Percentiles rank a stretch among this genome's conserved stretches.
phyloP scores from a whole-genome alignment of 2,329 filamentous ascomycete genomes.

The Immersiporthe knoxdaviesiana region DNA sequence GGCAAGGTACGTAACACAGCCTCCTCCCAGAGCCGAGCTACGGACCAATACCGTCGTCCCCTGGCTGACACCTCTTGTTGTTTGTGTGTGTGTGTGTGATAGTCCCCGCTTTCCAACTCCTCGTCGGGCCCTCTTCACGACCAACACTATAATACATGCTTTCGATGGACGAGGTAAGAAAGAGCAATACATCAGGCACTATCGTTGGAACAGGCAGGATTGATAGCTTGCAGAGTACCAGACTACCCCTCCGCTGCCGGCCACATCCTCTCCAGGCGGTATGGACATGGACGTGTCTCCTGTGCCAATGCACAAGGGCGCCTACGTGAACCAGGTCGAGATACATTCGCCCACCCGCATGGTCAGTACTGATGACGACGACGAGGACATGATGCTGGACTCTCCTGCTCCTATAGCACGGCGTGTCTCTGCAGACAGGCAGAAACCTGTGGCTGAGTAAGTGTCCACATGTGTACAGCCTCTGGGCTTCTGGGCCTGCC shows the following conservation, averaged over 20 bases:
- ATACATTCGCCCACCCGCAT: constrained; percentile 74
- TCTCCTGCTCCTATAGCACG: constrained; percentile 57
- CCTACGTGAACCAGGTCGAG: constrained; percentile 67
- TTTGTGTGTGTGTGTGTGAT: constrained; percentile 32
- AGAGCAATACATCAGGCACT: constrained; percentile 36
- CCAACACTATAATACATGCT: constrained; percentile 66
- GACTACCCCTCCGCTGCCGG: constrained; percentile 79
- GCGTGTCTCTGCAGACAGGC: constrained; percentile 51
- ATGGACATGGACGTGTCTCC: constrained; percentile 88
- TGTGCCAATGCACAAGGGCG: constrained; percentile 76
- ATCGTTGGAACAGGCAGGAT: constrained; percentile 19
- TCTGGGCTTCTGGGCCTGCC: constrained; percentile 29
- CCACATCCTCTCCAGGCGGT: constrained; percentile 82
- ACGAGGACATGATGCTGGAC: constrained; percentile 57
- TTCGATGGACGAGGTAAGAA: constrained; percentile 64
- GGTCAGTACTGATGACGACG: constrained; percentile 47
- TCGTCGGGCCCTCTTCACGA: constrained; percentile 81
- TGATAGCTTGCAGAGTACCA: constrained; percentile 62
- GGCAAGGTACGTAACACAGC: constrained; percentile 67
- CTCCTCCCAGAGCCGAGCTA: constrained; percentile 22
- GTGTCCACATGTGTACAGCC: constrained; percentile 36
- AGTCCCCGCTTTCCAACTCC: constrained; percentile 85
- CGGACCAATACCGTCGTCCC: too few species aligned
- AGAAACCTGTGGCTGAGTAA: constrained; percentile 59
- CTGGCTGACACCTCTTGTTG: constrained; percentile 30